A percentile compares a stretch with the other conserved stretches of the same genome.
These are phyloP conservation scores for Dendrocalamus latiflorus DNA, from an alignment of 202 grass and related monocot species.

Conservation along the genomic window DNA sequence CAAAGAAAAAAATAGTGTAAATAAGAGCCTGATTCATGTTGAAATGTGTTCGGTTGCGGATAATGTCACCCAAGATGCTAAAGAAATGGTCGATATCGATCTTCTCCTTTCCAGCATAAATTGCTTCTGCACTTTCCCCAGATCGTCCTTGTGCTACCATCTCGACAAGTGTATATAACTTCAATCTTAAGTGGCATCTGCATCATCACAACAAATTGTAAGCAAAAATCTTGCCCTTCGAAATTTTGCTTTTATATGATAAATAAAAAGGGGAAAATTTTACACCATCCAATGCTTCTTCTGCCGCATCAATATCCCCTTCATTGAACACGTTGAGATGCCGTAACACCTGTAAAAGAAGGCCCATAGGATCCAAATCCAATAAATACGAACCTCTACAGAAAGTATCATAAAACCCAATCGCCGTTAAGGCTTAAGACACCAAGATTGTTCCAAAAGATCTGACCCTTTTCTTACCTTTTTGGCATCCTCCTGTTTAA, in stretches of 20 bases:
- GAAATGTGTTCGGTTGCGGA: slow-evolving; percentile 23
- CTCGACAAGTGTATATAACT: slow-evolving; percentile 67
- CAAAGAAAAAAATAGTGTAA: neutral
- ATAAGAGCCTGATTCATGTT: neutral
- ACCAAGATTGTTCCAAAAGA: too few relatives aligned
- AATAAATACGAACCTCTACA: too few relatives aligned
- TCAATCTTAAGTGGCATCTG: slow-evolving; percentile 56
- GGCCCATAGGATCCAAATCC: too few relatives aligned
- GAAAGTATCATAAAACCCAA: too few relatives aligned
- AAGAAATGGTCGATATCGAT: slow-evolving; percentile 80
- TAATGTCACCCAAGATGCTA: slow-evolving; percentile 74
- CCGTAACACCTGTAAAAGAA: too few relatives aligned
- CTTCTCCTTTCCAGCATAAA: slow-evolving; percentile 64
- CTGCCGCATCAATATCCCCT: too few relatives aligned
- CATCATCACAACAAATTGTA: slow-evolving; percentile 3
- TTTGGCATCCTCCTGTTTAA: slow-evolving; percentile 74
- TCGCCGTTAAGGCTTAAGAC: too few relatives aligned
- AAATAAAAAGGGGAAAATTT: neutral
- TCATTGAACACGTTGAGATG: too few relatives aligned
- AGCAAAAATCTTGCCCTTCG: neutral
- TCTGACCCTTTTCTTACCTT: slow-evolving; percentile 42
- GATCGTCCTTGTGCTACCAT: slow-evolving; percentile 67
- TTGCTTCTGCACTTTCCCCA: slow-evolving; percentile 59
- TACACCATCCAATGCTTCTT: too few relatives aligned
- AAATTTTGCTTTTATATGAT: neutral